Conservation (phyloP, 805 yeast species). For the Candida lessepsii region DNA sequence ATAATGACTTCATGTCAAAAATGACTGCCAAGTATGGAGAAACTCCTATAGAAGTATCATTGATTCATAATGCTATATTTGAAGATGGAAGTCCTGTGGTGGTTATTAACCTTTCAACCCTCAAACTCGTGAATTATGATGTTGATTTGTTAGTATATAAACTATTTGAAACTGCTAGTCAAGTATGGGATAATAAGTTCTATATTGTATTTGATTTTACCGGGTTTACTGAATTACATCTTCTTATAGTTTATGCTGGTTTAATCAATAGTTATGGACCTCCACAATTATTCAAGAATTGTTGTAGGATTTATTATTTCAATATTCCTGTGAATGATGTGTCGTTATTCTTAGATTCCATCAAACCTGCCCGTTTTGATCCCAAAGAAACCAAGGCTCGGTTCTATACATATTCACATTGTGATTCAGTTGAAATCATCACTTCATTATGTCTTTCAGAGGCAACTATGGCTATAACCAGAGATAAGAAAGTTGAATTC, state of each 20-base stretch:
- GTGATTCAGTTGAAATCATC: slow-evolving; percentile 32
- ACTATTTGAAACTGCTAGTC: slow-evolving; percentile 61
- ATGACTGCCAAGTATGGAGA: slow-evolving; percentile 56
- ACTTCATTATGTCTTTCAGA: slow-evolving; percentile 36
- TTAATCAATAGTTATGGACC: slow-evolving; percentile 50
- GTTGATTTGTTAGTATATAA: slow-evolving; percentile 56
- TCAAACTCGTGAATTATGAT: slow-evolving; percentile 35
- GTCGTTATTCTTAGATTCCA: slow-evolving; percentile 20
- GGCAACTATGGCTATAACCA: slow-evolving; percentile 31
- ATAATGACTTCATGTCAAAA: slow-evolving; percentile 73
- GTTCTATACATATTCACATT: slow-evolving; percentile 34
- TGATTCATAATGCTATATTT: slow-evolving; percentile 64
- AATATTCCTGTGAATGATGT: slow-evolving; percentile 41
- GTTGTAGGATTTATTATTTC: slow-evolving; percentile 52
- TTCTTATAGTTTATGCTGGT: slow-evolving; percentile 24
- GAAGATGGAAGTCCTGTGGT: slow-evolving; percentile 73
- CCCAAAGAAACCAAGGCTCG: slow-evolving; percentile 16
- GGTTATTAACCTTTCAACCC: slow-evolving; percentile 45
- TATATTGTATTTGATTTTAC: slow-evolving; percentile 70
- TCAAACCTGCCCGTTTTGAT: slow-evolving; percentile 20
- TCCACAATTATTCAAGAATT: slow-evolving; percentile 47
- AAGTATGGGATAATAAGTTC: slow-evolving; percentile 69
- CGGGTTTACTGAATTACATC: slow-evolving; percentile 38
- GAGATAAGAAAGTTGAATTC: slow-evolving; percentile 38
- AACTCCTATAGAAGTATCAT: slow-evolving; percentile 38